These are phyloP conservation scores for Plenodomus tracheiphilus DNA, from an alignment of 2,329 filamentous ascomycete species.

Conservation along the genomic window DNA sequence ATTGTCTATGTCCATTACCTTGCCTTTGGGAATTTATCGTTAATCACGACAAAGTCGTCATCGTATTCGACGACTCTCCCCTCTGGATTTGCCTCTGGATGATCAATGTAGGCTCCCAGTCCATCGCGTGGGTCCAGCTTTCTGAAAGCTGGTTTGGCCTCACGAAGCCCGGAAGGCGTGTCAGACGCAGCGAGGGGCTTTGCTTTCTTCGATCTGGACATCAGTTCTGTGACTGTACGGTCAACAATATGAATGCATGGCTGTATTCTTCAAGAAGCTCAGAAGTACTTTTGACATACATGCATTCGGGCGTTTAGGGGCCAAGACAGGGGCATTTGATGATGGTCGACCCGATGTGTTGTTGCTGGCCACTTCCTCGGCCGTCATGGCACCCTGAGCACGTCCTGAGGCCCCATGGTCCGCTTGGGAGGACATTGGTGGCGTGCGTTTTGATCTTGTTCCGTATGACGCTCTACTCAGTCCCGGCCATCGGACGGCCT, in stretches of 20 bases:
- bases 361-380: constrained; percentile 8
- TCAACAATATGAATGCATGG: constrained; percentile 25
- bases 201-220: constrained; percentile 46
- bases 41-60: constrained; percentile 73
- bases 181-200: constrained; percentile 25
- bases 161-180: not conserved
- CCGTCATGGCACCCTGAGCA: constrained; percentile 17
- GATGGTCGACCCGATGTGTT: no score
- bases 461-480: not conserved
- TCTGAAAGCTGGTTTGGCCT: constrained; percentile 1
- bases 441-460: constrained; percentile 4
- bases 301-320: constrained; percentile 42
- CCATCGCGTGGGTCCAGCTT: constrained; percentile 57
- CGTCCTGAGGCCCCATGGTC: not conserved
- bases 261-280: not conserved
- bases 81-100: constrained; percentile 63
- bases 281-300: constrained; percentile 30
- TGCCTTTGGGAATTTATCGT: constrained; percentile 82
- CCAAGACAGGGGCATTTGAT: no score
- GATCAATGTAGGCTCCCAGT: constrained; percentile 67
- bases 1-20: constrained; percentile 15
- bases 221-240: constrained; percentile 50
- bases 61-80: constrained; percentile 67
- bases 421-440: not conserved
- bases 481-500: not conserved